These are phyloP conservation scores for Agrocybe praecox DNA, from an alignment of 768 basidiomycete species.

Conservation along the genomic window DNA sequence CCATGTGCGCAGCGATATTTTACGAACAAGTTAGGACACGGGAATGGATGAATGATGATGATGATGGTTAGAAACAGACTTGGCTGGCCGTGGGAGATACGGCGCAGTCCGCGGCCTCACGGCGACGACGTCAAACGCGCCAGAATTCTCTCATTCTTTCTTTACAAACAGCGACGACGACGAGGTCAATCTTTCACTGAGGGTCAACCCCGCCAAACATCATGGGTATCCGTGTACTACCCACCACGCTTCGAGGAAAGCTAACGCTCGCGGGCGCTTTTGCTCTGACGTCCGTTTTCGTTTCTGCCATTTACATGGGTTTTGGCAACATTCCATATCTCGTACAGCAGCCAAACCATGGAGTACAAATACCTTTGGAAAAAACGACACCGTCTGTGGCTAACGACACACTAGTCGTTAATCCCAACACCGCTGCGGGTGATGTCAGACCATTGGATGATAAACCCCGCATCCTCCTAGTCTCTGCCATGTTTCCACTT, in stretches of 20 bases:
- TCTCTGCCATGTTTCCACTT: conserved; percentile 56
- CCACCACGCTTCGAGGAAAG: conserved; percentile 13
- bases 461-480: conserved; percentile 41
- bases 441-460: not conserved
- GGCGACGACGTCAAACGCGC: too few species aligned
- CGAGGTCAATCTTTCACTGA: not conserved
- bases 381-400: not conserved
- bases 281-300: conserved; percentile 13
- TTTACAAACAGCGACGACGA: not conserved
- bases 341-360: not conserved
- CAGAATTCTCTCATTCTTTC: not conserved
- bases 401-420: not conserved
- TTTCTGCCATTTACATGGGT: conserved; percentile 14
- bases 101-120: not conserved
- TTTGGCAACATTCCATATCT: conserved; percentile 8
- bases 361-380: not conserved
- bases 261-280: conserved; percentile 19
- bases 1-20: not conserved
- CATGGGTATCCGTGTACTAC: conserved; percentile 12
- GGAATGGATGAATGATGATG: not conserved
- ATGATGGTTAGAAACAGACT: not conserved
- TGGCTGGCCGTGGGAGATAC: not conserved
- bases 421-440: not conserved
- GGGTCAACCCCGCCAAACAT: not conserved
- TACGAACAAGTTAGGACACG: too few species aligned